These are phyloP conservation scores for Cryoendolithus antarcticus DNA, from an alignment of 2,329 filamentous ascomycete species.

Conservation along the genomic window DNA sequence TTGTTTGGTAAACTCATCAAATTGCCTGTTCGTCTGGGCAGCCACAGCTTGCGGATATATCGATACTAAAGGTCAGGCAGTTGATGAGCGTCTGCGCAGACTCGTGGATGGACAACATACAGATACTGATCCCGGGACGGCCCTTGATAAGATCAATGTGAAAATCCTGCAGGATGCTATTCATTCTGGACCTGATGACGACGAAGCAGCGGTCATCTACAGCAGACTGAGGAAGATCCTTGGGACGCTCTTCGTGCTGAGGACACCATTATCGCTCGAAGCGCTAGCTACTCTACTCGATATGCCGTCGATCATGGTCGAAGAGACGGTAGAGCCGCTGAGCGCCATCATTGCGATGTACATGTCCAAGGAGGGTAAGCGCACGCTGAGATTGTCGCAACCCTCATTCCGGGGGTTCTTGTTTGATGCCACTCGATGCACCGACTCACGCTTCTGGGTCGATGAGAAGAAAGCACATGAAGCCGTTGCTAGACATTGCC, in stretches of 20 bases:
- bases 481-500: too few species aligned
- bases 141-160: slow-evolving; percentile 19
- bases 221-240: too few species aligned
- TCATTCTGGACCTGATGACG: slow-evolving; percentile 3
- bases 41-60: slow-evolving; percentile 15
- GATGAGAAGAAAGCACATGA: too few species aligned
- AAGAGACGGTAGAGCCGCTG: slow-evolving; percentile 15
- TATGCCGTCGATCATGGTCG: too few species aligned
- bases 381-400: slow-evolving; percentile 22
- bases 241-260: too few species aligned
- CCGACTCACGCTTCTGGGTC: too few species aligned
- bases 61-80: neutral
- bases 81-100: too few species aligned
- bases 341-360: slow-evolving; percentile 23
- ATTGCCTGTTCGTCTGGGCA: slow-evolving; percentile 27
- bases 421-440: slow-evolving; percentile 10
- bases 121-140: neutral
- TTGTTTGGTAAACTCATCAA: slow-evolving; percentile 18
- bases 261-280: too few species aligned
- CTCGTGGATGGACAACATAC: too few species aligned
- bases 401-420: slow-evolving; percentile 31
- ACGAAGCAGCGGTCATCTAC: slow-evolving; percentile 3
- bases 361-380: slow-evolving; percentile 14
- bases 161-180: slow-evolving; percentile 14
- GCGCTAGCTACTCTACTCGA: too few species aligned